A percentile compares a stretch with the other conserved stretches of the same genome.
phyloP scores from a whole-genome alignment of 352 stramenopile genomes.

The Pythium rishiriense region DNA sequence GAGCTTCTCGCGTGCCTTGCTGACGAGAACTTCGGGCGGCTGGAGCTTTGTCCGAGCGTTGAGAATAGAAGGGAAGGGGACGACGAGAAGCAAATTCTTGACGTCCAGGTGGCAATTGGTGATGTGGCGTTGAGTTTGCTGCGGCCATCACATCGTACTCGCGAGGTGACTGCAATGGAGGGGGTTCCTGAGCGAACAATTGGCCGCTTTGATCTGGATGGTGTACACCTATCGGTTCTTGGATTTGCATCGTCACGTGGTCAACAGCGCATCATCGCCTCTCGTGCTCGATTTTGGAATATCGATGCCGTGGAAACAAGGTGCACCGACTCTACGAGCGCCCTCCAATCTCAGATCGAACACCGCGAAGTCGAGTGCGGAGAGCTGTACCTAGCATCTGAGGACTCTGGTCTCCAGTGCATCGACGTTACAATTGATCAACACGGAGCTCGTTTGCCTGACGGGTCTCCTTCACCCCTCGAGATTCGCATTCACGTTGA shows the following conservation, averaged over 20 bases:
- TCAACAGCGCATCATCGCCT: slow-evolving; percentile 48
- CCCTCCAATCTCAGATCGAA: neutral
- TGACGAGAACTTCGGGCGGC: slow-evolving; percentile 56
- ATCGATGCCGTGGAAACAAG: slow-evolving; percentile 34
- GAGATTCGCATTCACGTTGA: slow-evolving; percentile 67
- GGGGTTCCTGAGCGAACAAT: slow-evolving; percentile 34
- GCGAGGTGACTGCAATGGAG: slow-evolving; percentile 18
- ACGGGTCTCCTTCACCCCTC: slow-evolving; percentile 15
- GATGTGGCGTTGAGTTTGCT: slow-evolving; percentile 44
- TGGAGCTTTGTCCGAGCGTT: slow-evolving; percentile 13
- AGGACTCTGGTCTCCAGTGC: slow-evolving; percentile 20
- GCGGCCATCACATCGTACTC: slow-evolving; percentile 1
- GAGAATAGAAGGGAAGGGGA: slow-evolving; percentile 11
- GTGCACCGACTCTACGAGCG: neutral
- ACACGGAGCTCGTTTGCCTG: slow-evolving; percentile 8
- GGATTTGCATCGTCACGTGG: slow-evolving; percentile 51
- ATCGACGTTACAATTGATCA: slow-evolving; percentile 53
- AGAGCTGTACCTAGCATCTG: slow-evolving; percentile 33
- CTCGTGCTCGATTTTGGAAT: slow-evolving; percentile 46
- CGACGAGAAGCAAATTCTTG: slow-evolving; percentile 47
- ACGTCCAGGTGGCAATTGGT: slow-evolving; percentile 48
- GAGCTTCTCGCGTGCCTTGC: slow-evolving; percentile 62
- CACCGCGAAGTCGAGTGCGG: slow-evolving; percentile 35
- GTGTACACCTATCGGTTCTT: slow-evolving; percentile 38
- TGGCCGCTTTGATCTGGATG: slow-evolving; percentile 43